These are phyloP conservation scores for Alternaria sp. DNA, from an alignment of 2,329 filamentous ascomycete species.

Conservation along the genomic window DNA sequence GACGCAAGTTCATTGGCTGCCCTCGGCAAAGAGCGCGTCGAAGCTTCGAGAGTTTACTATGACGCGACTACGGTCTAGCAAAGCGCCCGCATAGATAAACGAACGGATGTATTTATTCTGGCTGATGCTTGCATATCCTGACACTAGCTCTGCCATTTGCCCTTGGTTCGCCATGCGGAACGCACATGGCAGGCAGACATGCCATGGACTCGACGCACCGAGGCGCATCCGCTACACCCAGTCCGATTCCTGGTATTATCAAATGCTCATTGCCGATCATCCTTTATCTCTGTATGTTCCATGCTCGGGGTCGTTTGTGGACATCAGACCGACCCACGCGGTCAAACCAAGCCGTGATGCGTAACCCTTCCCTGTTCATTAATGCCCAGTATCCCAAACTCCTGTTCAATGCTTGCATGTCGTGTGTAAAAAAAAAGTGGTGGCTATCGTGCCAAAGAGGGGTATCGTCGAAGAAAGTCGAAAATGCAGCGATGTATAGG, in stretches of 20 bases:
- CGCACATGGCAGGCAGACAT: background rate
- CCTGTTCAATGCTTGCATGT: slow-evolving; percentile 43
- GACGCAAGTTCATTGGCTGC: slow-evolving; percentile 14
- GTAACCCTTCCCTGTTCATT: slow-evolving; percentile 4
- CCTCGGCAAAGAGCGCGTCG: slow-evolving; percentile 16
- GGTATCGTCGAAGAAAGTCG: slow-evolving; percentile 45
- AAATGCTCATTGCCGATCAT: slow-evolving; percentile 12
- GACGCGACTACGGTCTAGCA: background rate
- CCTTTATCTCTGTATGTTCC: slow-evolving; percentile 6
- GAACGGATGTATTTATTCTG: background rate
- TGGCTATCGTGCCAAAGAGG: slow-evolving; percentile 29
- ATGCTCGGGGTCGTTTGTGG: background rate
- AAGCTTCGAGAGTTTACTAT: slow-evolving; percentile 16
- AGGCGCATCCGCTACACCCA: background rate
- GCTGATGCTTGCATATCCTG: background rate
- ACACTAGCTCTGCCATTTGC: background rate
- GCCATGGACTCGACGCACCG: background rate
- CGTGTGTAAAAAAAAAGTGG: slow-evolving; percentile 25
- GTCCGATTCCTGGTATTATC: slow-evolving; percentile 5
- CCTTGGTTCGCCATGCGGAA: background rate
- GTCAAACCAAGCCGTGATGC: slow-evolving; percentile 1
- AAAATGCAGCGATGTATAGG: slow-evolving; percentile 33
- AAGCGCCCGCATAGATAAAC: background rate
- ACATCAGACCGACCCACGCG: background rate
- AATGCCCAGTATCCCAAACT: slow-evolving; percentile 28